phyloP scores from a whole-genome alignment of 805 yeast genomes.

The Ogataea neopini region DNA sequence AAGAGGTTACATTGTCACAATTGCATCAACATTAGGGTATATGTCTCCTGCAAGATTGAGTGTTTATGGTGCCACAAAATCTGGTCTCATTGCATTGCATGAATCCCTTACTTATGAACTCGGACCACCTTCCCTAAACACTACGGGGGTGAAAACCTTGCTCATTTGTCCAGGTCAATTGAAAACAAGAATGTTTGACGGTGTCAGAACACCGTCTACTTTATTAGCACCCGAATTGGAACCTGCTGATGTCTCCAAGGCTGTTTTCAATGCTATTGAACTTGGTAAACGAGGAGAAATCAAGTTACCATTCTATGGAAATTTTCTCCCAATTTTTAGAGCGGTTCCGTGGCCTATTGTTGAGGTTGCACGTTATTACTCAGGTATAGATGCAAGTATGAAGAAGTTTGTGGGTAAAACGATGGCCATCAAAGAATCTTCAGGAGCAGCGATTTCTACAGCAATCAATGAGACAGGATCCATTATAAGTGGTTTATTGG shows the following conservation, averaged over 20 bases:
- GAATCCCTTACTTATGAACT: constrained; percentile 75
- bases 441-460: constrained; percentile 20
- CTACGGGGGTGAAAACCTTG: constrained; percentile 64
- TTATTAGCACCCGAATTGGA: constrained; percentile 82
- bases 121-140: constrained; percentile 48
- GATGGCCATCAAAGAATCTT: constrained; percentile 18
- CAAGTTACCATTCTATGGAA: constrained; percentile 74
- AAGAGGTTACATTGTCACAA: constrained; percentile 76
- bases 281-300: constrained; percentile 69
- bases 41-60: constrained; percentile 78
- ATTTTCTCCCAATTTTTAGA: constrained; percentile 69
- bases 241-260: constrained; percentile 62
- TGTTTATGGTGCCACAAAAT: constrained; percentile 88
- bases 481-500: constrained; percentile 20
- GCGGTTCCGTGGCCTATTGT: constrained; percentile 72
- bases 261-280: constrained; percentile 55
- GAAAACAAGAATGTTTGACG: constrained; percentile 69
- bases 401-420: constrained; percentile 32
- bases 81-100: constrained; percentile 82
- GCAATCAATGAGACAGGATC: constrained; percentile 25
- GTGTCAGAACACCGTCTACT: constrained; percentile 71
- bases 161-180: constrained; percentile 88
- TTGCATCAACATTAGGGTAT: constrained; percentile 84
- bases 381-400: constrained; percentile 66
- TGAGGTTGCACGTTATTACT: constrained; percentile 50